A percentile compares a stretch with the other conserved stretches of the same genome.
These are phyloP conservation scores for Zasmidium angulare DNA, from an alignment of 2,329 filamentous ascomycete species.

Conservation along the genomic window DNA sequence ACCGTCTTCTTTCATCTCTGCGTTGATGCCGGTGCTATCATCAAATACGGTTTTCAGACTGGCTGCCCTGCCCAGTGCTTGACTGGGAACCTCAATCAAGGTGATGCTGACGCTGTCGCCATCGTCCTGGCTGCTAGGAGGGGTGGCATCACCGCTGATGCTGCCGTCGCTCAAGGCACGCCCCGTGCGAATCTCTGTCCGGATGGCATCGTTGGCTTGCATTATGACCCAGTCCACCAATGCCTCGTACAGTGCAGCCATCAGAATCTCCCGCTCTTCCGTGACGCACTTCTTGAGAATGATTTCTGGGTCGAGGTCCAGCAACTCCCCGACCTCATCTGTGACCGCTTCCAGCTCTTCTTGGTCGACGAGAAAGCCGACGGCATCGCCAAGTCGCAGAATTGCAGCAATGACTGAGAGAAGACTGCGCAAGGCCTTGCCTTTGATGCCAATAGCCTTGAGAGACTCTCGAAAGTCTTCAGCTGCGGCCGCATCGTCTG, in stretches of 20 bases:
- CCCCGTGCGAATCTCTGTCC: conserved; percentile 67
- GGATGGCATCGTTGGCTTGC: conserved; percentile 84
- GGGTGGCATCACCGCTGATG: conserved; percentile 59
- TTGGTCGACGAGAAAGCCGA: conserved; percentile 80
- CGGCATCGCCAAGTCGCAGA: conserved; percentile 85
- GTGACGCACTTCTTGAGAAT: conserved; percentile 77
- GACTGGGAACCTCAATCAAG: conserved; percentile 79
- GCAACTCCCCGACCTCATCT: conserved; percentile 81
- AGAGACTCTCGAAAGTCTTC: conserved; percentile 88
- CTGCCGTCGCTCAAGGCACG: conserved; percentile 66
- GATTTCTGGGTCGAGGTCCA: conserved; percentile 83
- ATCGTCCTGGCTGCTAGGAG: conserved; percentile 62
- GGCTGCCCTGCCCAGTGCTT: conserved; percentile 80
- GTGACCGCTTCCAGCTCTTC: conserved; percentile 83
- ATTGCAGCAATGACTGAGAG: conserved; percentile 84
- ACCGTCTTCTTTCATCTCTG: conserved; percentile 96
- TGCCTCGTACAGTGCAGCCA: conserved; percentile 87
- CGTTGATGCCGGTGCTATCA: conserved; percentile 86
- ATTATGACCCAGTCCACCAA: conserved; percentile 91
- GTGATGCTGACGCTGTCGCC: conserved; percentile 87
- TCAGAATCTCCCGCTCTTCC: conserved; percentile 77
- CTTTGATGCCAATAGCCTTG: conserved; percentile 92
- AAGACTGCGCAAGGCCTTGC: conserved; percentile 74
- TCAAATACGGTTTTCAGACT: conserved; percentile 90
- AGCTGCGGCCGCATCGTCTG: conserved; percentile 86